Conservation (phyloP, 1,284 basidiomycete genomes). For the Cystobasidiaceae sp. region DNA sequence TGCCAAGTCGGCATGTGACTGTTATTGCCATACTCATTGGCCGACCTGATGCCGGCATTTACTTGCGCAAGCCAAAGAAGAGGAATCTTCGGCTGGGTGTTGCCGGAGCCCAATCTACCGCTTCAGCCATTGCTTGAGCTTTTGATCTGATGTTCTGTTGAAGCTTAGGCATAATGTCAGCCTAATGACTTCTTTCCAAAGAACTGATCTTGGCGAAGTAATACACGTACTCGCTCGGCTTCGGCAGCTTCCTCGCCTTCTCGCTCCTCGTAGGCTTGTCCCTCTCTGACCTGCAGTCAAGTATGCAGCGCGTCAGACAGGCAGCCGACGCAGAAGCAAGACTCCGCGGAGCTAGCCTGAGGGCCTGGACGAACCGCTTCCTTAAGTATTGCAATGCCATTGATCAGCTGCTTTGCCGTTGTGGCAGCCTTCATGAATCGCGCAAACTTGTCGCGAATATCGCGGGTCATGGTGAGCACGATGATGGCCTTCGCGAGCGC, state of each 20-base stretch:
- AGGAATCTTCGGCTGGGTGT: neutral
- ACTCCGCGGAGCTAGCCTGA: neutral
- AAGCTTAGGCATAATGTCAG: neutral
- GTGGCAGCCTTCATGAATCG: neutral
- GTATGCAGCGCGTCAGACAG: no score
- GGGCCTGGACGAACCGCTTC: neutral
- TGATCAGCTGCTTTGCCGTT: neutral
- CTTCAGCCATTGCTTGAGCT: neutral
- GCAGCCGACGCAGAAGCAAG: neutral
- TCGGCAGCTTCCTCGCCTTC: no score
- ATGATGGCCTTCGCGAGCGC: neutral
- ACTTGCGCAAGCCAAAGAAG: neutral
- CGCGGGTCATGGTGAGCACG: neutral
- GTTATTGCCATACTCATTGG: neutral
- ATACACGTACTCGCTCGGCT: no score
- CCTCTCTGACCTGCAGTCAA: no score
- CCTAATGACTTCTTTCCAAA: no score
- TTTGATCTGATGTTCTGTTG: neutral
- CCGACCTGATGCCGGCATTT: neutral
- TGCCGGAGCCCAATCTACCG: neutral
- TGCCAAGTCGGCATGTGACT: neutral
- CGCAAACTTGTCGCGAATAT: neutral
- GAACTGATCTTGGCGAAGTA: no score
- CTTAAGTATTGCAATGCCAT: neutral
- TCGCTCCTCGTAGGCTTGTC: no score